Conservation (phyloP, 768 basidiomycete species). For the Jaapia argillacea region DNA sequence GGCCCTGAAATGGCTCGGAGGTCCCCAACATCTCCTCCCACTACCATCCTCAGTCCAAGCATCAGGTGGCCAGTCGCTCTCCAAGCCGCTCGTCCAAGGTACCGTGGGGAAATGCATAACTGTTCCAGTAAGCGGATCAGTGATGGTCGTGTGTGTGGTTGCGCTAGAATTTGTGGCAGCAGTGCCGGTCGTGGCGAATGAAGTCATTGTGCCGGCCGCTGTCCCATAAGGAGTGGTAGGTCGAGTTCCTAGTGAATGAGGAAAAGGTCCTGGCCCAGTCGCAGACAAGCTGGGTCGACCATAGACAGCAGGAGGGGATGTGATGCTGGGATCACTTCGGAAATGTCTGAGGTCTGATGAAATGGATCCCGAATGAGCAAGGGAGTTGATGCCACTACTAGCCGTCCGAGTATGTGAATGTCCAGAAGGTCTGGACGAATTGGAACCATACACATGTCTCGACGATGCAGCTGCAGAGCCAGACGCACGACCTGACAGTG, state of each 20-base stretch:
- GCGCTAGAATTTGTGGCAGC: conserved; percentile 18
- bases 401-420: conserved; percentile 17
- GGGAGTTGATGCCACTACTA: conserved; percentile 27
- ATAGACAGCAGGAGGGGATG: neutral
- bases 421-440: conserved; percentile 40
- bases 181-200: conserved; percentile 12
- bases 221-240: no score
- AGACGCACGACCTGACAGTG: conserved; percentile 30
- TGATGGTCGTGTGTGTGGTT: conserved; percentile 18
- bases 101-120: conserved; percentile 18
- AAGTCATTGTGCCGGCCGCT: neutral
- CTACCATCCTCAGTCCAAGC: neutral
- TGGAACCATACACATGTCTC: conserved; percentile 33
- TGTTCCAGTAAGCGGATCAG: conserved; percentile 23
- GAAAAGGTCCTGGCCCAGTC: neutral
- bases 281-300: neutral
- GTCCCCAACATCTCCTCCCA: neutral
- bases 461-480: conserved; percentile 44
- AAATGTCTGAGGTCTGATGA: conserved; percentile 29
- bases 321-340: conserved; percentile 3
- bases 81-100: conserved; percentile 12
- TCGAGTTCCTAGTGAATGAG: no score
- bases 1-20: neutral
- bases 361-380: conserved; percentile 41
- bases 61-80: conserved; percentile 2